These are phyloP conservation scores for Chaetomiaceae sp. DNA, from an alignment of 2,329 filamentous ascomycete genomes.

Conservation along the genomic window DNA sequence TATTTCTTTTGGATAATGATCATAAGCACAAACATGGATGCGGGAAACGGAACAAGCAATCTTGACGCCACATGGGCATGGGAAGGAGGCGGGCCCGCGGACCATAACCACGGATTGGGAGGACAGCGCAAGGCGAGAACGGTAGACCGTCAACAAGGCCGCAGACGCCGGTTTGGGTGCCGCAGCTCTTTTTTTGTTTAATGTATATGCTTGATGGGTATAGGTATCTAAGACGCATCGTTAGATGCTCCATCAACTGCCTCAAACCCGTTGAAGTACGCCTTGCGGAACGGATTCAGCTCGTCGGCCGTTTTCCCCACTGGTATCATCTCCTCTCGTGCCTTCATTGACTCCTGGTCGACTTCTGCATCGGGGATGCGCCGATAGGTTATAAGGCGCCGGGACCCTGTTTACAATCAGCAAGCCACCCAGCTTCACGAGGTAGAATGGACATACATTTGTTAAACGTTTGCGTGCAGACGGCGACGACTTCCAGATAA, in stretches of 20 bases:
- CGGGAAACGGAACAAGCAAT: neutral
- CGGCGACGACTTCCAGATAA: slow-evolving; percentile 64
- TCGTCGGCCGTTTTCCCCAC: slow-evolving; percentile 53
- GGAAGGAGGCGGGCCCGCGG: neutral
- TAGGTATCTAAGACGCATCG: slow-evolving; percentile 20
- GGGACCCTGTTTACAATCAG: slow-evolving; percentile 60
- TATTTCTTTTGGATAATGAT: slow-evolving; percentile 2
- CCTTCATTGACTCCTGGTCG: slow-evolving; percentile 39
- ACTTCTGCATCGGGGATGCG: slow-evolving; percentile 60
- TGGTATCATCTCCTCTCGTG: slow-evolving; percentile 29
- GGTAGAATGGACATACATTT: slow-evolving; percentile 58
- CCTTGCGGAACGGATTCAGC: slow-evolving; percentile 56
- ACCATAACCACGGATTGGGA: neutral
- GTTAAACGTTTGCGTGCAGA: slow-evolving; percentile 84
- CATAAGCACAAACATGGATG: neutral
- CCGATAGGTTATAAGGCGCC: slow-evolving; percentile 81
- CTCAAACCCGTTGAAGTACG: slow-evolving; percentile 56
- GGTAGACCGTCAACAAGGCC: neutral
- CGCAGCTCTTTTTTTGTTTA: slow-evolving; percentile 1
- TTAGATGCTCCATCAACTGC: slow-evolving; percentile 15
- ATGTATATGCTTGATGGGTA: slow-evolving; percentile 12
- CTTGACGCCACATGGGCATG: neutral
- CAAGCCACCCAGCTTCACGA: neutral
- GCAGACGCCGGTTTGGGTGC: neutral
- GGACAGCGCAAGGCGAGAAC: no score